These are phyloP conservation scores for Hypoxylon perforatum DNA, from an alignment of 495 filamentous ascomycete genomes.

Conservation along the genomic window DNA sequence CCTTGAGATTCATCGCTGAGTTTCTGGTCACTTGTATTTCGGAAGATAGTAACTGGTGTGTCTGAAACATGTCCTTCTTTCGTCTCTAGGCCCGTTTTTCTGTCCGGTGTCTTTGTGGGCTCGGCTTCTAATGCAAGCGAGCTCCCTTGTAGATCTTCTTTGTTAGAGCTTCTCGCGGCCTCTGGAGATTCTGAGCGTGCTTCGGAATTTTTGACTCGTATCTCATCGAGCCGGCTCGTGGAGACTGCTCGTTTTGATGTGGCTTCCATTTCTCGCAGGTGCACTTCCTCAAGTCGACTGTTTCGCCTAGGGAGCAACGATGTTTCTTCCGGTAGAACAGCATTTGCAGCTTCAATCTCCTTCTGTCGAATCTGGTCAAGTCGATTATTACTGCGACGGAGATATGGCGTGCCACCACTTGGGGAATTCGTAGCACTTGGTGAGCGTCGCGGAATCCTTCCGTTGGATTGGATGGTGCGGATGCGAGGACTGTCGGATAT, in stretches of 20 bases:
- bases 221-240: conserved; percentile 66
- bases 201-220: conserved; percentile 64
- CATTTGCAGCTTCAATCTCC: conserved; percentile 49
- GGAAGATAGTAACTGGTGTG: conserved; percentile 66
- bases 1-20: neutral
- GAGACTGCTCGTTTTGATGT: conserved; percentile 68
- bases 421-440: conserved; percentile 26
- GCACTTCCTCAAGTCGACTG: conserved; percentile 64
- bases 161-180: conserved; percentile 13
- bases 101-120: conserved; percentile 39
- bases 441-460: conserved; percentile 3
- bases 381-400: conserved; percentile 49
- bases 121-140: conserved; percentile 19
- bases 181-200: conserved; percentile 46
- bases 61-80: conserved; percentile 46
- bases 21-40: conserved; percentile 19
- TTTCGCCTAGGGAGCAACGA: conserved; percentile 38
- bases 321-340: conserved; percentile 36
- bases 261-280: conserved; percentile 68
- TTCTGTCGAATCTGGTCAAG: conserved; percentile 55
- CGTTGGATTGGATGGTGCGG: conserved; percentile 26
- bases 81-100: conserved; percentile 49
- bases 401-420: conserved; percentile 5
- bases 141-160: conserved; percentile 18
- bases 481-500: conserved; percentile 70